phyloP scores from a whole-genome alignment of 2,329 filamentous ascomycete genomes.

The Fusarium sp. region DNA sequence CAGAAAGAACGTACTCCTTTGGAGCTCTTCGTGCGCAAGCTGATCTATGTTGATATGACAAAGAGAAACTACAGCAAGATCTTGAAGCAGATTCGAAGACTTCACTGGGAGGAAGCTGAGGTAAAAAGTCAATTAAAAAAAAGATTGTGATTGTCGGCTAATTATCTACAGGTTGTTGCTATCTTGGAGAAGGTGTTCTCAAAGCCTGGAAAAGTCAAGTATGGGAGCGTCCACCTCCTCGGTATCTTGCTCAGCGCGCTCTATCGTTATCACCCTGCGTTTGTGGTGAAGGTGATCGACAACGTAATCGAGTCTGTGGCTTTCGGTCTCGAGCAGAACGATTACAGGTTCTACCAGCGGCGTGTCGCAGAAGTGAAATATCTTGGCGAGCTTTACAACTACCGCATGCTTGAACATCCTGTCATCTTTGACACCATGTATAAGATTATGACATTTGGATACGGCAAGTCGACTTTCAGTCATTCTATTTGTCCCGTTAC shows the following conservation, averaged over 20 bases:
- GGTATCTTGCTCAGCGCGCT: slow-evolving; percentile 90
- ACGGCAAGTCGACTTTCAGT: slow-evolving; percentile 64
- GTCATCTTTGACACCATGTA: slow-evolving; percentile 97
- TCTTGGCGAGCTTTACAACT: slow-evolving; percentile 95
- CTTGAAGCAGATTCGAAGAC: slow-evolving; percentile 90
- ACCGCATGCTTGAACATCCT: slow-evolving; percentile 94
- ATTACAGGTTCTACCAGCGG: slow-evolving; percentile 97
- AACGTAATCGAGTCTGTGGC: slow-evolving; percentile 89
- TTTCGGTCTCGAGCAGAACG: slow-evolving; percentile 91
- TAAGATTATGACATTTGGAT: slow-evolving; percentile 92
- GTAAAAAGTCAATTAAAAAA: slow-evolving; percentile 55
- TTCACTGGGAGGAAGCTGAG: slow-evolving; percentile 97
- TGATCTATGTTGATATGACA: slow-evolving; percentile 93
- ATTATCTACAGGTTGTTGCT: slow-evolving; percentile 69
- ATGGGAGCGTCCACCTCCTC: slow-evolving; percentile 93
- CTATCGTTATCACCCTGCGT: slow-evolving; percentile 91
- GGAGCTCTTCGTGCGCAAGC: slow-evolving; percentile 91
- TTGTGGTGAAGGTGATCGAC: slow-evolving; percentile 92
- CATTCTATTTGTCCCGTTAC: neutral
- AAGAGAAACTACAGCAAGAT: slow-evolving; percentile 95
- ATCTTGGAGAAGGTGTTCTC: slow-evolving; percentile 92
- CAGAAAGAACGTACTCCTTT: slow-evolving; percentile 96
- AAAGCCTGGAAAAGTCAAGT: slow-evolving; percentile 97
- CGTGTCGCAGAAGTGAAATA: slow-evolving; percentile 97
- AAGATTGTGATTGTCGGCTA: neutral